Evolutionary conservation across 2,329 filamentous ascomycete genomes (phyloP), one percentile per base, ranked within the genome.

Genomic region (Chaetomiaceae sp.): DNA sequence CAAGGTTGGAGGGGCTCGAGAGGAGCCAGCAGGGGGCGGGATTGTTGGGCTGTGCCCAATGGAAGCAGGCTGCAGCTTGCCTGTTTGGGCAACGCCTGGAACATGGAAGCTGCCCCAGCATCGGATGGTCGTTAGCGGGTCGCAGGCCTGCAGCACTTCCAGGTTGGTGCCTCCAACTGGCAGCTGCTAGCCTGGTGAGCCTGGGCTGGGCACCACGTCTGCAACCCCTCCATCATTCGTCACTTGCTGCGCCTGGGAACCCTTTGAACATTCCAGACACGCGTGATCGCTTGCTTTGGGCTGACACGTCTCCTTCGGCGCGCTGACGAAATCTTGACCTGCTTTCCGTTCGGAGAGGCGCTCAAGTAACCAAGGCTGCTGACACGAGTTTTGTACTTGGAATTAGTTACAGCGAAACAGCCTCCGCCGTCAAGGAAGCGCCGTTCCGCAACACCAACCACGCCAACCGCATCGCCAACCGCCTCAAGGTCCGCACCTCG

Each of bases 371-470:
- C n/a, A n/a, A n/a, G n/a, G n/a, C 20, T 45, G 42, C 57, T 58
- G 44, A 58, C 51, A 62, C 16, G 51, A 35, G 57, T n/a, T n/a
- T n/a, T n/a, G n/a, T 62, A 47, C 64, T 58, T 41, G 50, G 55
- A 50, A 56, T 45, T n/a, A n/a, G n/a, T n/a, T 38, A 54, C 56
- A 68, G 65, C 48, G 62, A 65, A 52, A 61, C 56, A 13, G 60
- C 62, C 25, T 62, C 67, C 46, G 57, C 67, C 9, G 61, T 63
- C 25, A 63, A 63, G 52, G 55, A 66, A 21, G 67, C 65, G 30
- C 65, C 71, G 34, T 65, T 65, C 20, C 65, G 65, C 61, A 71
- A 69, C 48, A 65, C 68, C 53, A n/a, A n/a, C n/a, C n/a, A n/a
- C n/a, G n/a, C n/a, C n/a, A n/a, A n/a, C 20, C 65, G 65, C 61